Conservation (phyloP, 1,284 basidiomycete genomes). For the Paramarasmius palmivorus region DNA sequence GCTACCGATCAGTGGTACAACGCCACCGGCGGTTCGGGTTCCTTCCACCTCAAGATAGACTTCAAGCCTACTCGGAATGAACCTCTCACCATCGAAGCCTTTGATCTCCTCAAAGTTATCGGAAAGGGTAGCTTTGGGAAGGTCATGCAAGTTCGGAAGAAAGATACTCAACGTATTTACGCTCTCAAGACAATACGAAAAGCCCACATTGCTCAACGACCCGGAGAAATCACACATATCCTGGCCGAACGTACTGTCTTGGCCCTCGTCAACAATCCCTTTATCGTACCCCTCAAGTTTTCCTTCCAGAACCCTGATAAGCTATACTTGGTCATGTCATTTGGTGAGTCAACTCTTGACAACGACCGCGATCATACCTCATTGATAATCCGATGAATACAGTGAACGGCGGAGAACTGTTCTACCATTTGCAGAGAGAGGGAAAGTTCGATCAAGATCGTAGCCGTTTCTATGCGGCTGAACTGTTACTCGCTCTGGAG, state of each 20-base stretch:
- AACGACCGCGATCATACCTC: conserved; percentile 2
- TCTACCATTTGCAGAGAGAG: conserved; percentile 96
- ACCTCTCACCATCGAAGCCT: conserved; percentile 90
- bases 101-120: conserved; percentile 97
- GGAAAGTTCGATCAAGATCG: conserved; percentile 95
- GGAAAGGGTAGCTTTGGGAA: conserved; percentile 98
- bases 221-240: conserved; percentile 98
- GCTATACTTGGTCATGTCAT: conserved; percentile 96
- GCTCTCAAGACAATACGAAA: conserved; percentile 99
- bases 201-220: conserved; percentile 95
- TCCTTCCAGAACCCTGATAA: conserved; percentile 99
- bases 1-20: conserved; percentile 88
- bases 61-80: conserved; percentile 87
- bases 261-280: conserved; percentile 97
- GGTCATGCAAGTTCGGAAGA: conserved; percentile 98
- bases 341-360: conserved; percentile 51
- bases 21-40: conserved; percentile 82
- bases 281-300: conserved; percentile 99
- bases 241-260: conserved; percentile 96
- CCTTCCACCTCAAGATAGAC: conserved; percentile 95
- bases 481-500: conserved; percentile 92
- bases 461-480: conserved; percentile 95
- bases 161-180: conserved; percentile 97
- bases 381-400: conserved; percentile 3
- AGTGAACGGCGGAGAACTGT: conserved; percentile 98